Percentiles rank a stretch among this genome's conserved stretches.
These are phyloP conservation scores for Capronia coronata DNA, from an alignment of 2,329 filamentous ascomycete species.

Conservation along the genomic window DNA sequence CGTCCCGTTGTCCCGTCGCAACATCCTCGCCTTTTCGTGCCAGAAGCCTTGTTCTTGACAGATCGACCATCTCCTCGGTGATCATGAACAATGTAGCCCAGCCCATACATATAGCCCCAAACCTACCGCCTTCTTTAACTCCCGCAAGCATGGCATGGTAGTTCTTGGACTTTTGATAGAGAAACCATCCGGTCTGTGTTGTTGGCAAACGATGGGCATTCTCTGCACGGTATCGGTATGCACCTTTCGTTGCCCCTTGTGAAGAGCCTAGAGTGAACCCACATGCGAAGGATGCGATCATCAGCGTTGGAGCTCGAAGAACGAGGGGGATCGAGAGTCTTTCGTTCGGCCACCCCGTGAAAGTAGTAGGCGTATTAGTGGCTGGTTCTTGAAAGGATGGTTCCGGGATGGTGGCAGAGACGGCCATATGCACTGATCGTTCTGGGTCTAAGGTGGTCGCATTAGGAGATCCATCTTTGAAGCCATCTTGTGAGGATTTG, in stretches of 20 bases:
- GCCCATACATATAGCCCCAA: constrained; percentile 62
- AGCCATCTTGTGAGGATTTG: constrained; percentile 6
- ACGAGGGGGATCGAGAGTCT: constrained; percentile 58
- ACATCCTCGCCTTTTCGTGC: constrained; percentile 78
- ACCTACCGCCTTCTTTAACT: constrained; percentile 67
- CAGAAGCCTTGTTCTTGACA: constrained; percentile 60
- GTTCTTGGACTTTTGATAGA: constrained; percentile 99
- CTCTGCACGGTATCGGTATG: constrained; percentile 84
- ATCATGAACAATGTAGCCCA: constrained; percentile 72
- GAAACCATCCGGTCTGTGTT: constrained; percentile 80
- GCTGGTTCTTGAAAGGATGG: background rate
- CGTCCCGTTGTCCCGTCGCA: constrained; percentile 57
- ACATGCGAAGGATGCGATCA: constrained; percentile 57
- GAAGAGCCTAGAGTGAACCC: constrained; percentile 65
- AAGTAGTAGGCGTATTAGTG: constrained; percentile 26
- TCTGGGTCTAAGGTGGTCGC: background rate
- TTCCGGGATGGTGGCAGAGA: background rate
- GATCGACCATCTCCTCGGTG: constrained; percentile 79
- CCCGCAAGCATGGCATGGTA: constrained; percentile 77
- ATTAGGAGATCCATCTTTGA: background rate
- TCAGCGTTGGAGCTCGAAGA: constrained; percentile 60
- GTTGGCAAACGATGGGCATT: constrained; percentile 89
- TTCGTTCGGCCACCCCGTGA: constrained; percentile 27
- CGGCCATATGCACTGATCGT: background rate
- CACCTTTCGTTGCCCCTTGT: constrained; percentile 66